These are phyloP conservation scores for Penicillium aurantiogriseum DNA, from an alignment of 2,329 filamentous ascomycete species.

Conservation along the genomic window DNA sequence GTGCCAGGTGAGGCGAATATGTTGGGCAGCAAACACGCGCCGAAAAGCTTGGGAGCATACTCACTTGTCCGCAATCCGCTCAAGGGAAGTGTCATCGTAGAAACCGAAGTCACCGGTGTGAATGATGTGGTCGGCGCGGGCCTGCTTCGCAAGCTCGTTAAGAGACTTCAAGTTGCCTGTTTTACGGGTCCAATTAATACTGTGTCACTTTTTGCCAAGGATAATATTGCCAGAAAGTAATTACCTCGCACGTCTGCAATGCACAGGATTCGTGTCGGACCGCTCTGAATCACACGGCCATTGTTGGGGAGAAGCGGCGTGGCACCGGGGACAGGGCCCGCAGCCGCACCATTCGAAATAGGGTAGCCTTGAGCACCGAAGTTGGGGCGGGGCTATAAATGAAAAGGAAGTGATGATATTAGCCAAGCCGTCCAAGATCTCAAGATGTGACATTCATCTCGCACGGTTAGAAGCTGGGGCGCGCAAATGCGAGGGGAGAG, in stretches of 20 bases:
- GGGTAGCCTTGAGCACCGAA: conserved; percentile 46
- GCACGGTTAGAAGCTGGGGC: conserved; percentile 18
- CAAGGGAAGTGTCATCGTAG: conserved; percentile 93
- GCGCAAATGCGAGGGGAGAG: conserved; percentile 19
- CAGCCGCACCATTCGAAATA: conserved; percentile 48
- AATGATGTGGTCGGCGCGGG: conserved; percentile 94
- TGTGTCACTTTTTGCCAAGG: neutral
- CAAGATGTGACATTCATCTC: neutral
- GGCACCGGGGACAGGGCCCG: conserved; percentile 46
- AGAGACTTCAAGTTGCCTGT: conserved; percentile 90
- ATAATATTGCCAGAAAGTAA: neutral
- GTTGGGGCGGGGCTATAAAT: conserved; percentile 43
- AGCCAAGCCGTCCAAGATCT: conserved; percentile 15
- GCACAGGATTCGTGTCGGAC: conserved; percentile 48
- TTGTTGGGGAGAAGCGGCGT: conserved; percentile 52
- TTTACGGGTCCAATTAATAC: conserved; percentile 17
- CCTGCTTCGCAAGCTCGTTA: conserved; percentile 93
- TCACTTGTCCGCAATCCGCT: conserved; percentile 97
- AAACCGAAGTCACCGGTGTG: conserved; percentile 99
- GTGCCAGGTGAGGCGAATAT: conserved; percentile 4
- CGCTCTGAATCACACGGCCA: conserved; percentile 50
- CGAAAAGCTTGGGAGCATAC: conserved; percentile 33
- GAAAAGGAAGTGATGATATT: conserved; percentile 14
- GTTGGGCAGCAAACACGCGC: conserved; percentile 13
- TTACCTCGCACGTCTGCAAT: conserved; percentile 54